phyloP scores from a whole-genome alignment of 225 moss, liverwort and hornwort genomes.

The Anthoceros angustus region DNA sequence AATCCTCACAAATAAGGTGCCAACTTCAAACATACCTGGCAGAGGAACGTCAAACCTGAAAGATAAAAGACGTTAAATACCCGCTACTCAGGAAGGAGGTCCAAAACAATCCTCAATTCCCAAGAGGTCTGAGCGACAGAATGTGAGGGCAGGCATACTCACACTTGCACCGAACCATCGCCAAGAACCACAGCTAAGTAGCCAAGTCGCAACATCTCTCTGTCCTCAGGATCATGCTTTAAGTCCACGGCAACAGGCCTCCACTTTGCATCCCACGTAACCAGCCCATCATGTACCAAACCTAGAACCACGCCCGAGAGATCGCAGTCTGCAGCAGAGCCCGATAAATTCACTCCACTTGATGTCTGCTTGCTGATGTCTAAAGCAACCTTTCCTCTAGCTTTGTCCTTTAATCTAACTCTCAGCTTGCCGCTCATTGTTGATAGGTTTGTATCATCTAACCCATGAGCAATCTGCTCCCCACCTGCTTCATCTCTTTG shows the following conservation, averaged over 20 bases:
- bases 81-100: not conserved
- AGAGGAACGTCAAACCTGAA: conserved; percentile 79
- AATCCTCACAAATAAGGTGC: conserved; percentile 26
- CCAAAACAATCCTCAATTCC: not conserved
- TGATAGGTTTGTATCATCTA: not conserved
- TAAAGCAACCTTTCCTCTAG: conserved; percentile 22
- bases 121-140: not conserved
- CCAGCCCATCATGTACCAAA: conserved; percentile 63
- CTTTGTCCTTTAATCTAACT: conserved; percentile 29
- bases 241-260: conserved; percentile 31
- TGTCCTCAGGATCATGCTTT: conserved; percentile 20
- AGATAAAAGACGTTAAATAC: conserved; percentile 6
- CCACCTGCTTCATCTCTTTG: not conserved
- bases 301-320: conserved; percentile 55
- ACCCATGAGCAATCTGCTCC: not conserved
- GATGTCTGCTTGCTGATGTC: conserved; percentile 13
- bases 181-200: conserved; percentile 63
- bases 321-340: conserved; percentile 16
- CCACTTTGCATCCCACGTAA: conserved; percentile 98
- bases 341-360: conserved; percentile 11
- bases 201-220: conserved; percentile 60
- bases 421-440: conserved; percentile 10
- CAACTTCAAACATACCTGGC: conserved; percentile 40
- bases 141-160: conserved; percentile 17
- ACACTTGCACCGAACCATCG: conserved; percentile 96